These are phyloP conservation scores for Clitopilus passeckerianus DNA, from an alignment of 768 basidiomycete species.

Conservation along the genomic window DNA sequence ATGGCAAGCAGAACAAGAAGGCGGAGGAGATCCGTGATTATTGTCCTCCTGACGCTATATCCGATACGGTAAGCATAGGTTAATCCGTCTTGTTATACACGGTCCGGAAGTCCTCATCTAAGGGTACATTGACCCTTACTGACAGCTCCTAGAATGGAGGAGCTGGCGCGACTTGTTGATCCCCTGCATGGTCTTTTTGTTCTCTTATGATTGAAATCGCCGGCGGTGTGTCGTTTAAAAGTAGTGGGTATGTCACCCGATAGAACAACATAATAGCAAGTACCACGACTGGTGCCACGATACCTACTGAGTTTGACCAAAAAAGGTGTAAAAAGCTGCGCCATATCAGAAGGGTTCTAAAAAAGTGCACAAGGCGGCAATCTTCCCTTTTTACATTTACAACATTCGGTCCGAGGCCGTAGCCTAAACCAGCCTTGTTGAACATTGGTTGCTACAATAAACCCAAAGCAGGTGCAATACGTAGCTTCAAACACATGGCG, in stretches of 20 bases:
- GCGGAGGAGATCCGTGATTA: not conserved
- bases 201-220: not conserved
- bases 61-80: slow-evolving; percentile 1
- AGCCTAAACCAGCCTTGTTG: not conserved
- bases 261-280: no score
- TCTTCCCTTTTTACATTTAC: not conserved
- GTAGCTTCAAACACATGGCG: not conserved
- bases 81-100: not conserved
- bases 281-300: no score
- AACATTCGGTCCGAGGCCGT: not conserved
- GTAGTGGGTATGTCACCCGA: not conserved
- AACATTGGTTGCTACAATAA: not conserved
- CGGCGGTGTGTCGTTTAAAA: not conserved
- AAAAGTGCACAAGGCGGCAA: not conserved
- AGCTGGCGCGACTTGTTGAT: not conserved
- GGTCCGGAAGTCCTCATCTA: not conserved
- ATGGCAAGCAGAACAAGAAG: not conserved
- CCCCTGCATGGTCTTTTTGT: not conserved
- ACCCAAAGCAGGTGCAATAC: not conserved
- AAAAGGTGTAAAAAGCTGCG: not conserved
- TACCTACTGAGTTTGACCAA: not conserved
- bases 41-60: not conserved
- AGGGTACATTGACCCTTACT: not conserved
- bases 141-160: not conserved
- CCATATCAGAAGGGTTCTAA: not conserved